A percentile compares a stretch with the other conserved stretches of the same genome.
phyloP scores from a whole-genome alignment of 73 alveolate species.

The Breviolum minutum region DNA sequence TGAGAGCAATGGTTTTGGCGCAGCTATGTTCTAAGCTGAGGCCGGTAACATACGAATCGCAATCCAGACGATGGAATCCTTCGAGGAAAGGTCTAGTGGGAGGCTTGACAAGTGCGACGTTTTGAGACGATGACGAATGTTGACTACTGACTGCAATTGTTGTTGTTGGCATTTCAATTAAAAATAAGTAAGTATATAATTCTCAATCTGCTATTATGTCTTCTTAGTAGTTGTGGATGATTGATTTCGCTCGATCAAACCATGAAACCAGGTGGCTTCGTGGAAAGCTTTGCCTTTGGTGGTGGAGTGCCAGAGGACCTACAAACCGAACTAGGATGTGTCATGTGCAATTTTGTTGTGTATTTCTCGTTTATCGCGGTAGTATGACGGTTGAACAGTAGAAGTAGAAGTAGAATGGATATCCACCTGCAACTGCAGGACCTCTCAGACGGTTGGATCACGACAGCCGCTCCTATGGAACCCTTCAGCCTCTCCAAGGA shows the following conservation, averaged over 20 bases:
- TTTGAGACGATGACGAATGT: background rate
- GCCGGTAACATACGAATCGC: constrained; percentile 42
- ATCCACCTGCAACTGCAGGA: background rate
- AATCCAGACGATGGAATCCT: constrained; percentile 2
- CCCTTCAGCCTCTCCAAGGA: constrained; percentile 47
- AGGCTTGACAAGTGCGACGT: background rate
- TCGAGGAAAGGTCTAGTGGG: constrained; percentile 28
- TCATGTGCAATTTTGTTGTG: background rate
- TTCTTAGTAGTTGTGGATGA: background rate
- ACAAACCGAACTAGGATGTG: background rate
- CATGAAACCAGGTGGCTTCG: constrained; percentile 26
- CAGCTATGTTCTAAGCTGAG: background rate
- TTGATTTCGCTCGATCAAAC: background rate
- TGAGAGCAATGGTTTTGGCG: background rate
- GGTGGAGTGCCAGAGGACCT: constrained; percentile 41
- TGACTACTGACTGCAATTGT: no score
- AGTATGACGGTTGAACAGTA: no score
- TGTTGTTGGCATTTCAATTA: background rate
- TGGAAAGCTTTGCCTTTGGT: constrained; percentile 50
- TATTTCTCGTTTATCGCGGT: no score
- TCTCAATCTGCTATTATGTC: background rate
- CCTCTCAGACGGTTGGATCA: constrained; percentile 1
- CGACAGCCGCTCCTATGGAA: constrained; percentile 3
- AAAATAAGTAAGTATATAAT: no score
- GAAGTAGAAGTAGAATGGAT: no score